Conservation (phyloP, 495 filamentous ascomycete genomes). For the Aspergillus nidulans region DNA sequence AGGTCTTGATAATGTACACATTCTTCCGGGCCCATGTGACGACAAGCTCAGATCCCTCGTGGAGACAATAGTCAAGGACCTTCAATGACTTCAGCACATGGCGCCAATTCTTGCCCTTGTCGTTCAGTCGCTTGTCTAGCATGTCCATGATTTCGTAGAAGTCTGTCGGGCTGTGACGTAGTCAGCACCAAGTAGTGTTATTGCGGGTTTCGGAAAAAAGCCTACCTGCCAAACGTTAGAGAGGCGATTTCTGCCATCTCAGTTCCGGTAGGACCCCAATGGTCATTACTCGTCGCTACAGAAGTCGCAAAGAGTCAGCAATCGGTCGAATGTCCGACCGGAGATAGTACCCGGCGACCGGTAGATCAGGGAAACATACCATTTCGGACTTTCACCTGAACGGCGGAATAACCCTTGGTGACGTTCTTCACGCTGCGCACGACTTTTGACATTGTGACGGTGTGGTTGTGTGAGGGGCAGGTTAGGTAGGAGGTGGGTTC, state of each 20-base stretch:
- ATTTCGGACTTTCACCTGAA: constrained; percentile 99
- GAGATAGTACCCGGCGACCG: background rate
- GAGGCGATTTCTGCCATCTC: constrained; percentile 99
- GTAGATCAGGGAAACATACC: constrained; percentile 55
- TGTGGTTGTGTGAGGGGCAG: constrained; percentile 6
- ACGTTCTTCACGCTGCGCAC: constrained; percentile 99
- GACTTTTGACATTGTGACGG: constrained; percentile 82
- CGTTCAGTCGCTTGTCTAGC: constrained; percentile 97
- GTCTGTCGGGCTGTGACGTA: constrained; percentile 68
- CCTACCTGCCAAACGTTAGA: constrained; percentile 94
- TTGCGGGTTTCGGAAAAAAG: constrained; percentile 1
- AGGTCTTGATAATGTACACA: constrained; percentile 96
- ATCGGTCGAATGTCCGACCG: constrained; percentile 11
- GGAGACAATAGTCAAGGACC: constrained; percentile 95
- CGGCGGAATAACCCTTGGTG: constrained; percentile 95
- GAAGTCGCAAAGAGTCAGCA: constrained; percentile 2
- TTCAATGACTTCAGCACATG: constrained; percentile 98
- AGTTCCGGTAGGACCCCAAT: constrained; percentile 96
- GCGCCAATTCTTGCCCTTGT: constrained; percentile 99
- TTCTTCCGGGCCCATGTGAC: constrained; percentile 98
- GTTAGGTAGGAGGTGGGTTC: background rate
- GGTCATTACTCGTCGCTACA: constrained; percentile 95
- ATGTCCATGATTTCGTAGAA: constrained; percentile 99
- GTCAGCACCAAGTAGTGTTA: background rate
- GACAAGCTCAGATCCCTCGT: constrained; percentile 93